These are phyloP conservation scores for Saccharomycopsis fermentans DNA, from an alignment of 805 yeast genomes.

Conservation along the genomic window DNA sequence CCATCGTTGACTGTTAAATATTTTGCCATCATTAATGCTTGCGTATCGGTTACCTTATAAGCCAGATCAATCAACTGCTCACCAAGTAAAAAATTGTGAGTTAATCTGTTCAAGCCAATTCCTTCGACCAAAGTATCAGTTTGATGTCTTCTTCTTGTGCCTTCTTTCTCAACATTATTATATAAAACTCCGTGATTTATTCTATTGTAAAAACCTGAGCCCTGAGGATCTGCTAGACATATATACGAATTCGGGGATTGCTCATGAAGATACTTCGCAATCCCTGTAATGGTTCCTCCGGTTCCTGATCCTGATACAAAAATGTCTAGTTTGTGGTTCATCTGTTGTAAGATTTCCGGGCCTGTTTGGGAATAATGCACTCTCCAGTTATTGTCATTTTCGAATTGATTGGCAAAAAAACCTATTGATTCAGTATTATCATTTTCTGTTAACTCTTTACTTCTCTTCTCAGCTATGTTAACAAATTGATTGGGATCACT, in stretches of 20 bases:
- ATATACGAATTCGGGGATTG: constrained; percentile 33
- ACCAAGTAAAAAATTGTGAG: constrained; percentile 69
- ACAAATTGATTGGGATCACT: constrained; percentile 92
- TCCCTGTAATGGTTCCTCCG: constrained; percentile 96
- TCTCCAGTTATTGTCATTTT: constrained; percentile 83
- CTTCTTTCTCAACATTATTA: constrained; percentile 80
- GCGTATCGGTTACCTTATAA: constrained; percentile 63
- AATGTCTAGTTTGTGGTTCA: constrained; percentile 46
- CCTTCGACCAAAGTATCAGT: constrained; percentile 95
- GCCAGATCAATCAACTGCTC: constrained; percentile 68
- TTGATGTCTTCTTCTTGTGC: constrained; percentile 89
- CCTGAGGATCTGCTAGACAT: constrained; percentile 90
- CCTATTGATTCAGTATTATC: constrained; percentile 38
- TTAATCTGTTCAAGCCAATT: constrained; percentile 79
- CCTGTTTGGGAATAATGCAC: constrained; percentile 79
- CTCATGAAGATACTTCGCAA: constrained; percentile 61
- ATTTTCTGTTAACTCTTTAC: constrained; percentile 37
- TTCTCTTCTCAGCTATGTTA: constrained; percentile 68
- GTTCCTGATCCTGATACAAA: constrained; percentile 94
- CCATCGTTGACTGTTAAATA: constrained; percentile 77
- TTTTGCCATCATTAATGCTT: constrained; percentile 85
- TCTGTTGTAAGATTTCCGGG: constrained; percentile 81
- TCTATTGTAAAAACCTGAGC: constrained; percentile 81
- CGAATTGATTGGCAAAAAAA: constrained; percentile 91
- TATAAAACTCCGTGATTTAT: constrained; percentile 91